These are phyloP conservation scores for Globisporangium perplexum DNA, from an alignment of 352 stramenopile genomes.

Conservation along the genomic window DNA sequence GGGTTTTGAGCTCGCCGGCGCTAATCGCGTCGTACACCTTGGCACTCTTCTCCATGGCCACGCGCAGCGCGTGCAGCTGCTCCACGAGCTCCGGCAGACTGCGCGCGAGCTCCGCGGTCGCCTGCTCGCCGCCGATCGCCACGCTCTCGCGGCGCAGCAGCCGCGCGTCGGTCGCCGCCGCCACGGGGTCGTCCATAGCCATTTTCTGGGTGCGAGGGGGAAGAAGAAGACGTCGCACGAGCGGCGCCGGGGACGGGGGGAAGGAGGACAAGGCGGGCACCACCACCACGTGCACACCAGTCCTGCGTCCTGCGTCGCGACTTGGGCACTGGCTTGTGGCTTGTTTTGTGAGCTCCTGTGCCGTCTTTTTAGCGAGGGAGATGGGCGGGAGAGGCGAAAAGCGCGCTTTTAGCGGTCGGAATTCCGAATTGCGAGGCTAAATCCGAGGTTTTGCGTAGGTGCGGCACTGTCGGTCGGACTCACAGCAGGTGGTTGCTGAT, in stretches of 20 bases:
- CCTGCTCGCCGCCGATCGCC: constrained; percentile 12
- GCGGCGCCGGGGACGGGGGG: no score
- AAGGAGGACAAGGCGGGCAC: no score
- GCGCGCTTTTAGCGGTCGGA: not conserved
- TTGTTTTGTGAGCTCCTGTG: not conserved
- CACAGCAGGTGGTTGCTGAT: no score
- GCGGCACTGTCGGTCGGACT: no score
- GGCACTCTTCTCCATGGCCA: constrained; percentile 66
- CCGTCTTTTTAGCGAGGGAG: not conserved
- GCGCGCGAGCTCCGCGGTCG: constrained; percentile 38
- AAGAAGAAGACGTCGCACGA: no score
- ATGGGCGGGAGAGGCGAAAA: not conserved
- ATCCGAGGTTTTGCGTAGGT: no score
- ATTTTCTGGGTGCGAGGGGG: no score
- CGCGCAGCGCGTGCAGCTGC: constrained; percentile 51
- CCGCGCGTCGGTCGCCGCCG: not conserved
- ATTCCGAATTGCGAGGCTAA: no score
- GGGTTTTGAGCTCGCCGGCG: constrained; percentile 13
- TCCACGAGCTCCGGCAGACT: constrained; percentile 60
- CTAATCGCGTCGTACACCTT: constrained; percentile 66
- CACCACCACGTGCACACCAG: no score
- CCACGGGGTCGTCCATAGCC: constrained; percentile 1
- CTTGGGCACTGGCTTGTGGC: not conserved
- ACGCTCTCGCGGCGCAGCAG: constrained; percentile 22
- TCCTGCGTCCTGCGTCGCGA: not conserved